Base-by-base conservation (phyloP, 2,329 filamentous ascomycete genomes). In the Penicillium palitans region DNA sequence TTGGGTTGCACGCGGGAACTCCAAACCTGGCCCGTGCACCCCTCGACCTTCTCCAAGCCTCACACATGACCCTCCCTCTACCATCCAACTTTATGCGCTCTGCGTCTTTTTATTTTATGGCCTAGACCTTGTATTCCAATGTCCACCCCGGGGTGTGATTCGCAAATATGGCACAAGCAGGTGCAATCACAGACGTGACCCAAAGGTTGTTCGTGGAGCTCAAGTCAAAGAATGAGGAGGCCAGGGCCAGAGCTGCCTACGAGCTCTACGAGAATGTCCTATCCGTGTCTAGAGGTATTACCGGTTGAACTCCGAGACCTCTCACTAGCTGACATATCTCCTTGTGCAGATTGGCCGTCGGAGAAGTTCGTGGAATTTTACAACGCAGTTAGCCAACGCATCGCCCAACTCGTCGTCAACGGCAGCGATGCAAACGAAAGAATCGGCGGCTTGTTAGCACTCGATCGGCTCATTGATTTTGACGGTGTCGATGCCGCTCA, bases 391-490 rank as follows among this genome's bases (percentile, higher is more conserved):
- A 88, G 85, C 70, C 78, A 81, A 65, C 84, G 84, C 58, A 88
- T 91, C 68, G 85, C 85, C 55, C 80, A 83, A 64, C 83, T 98
- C 64, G 91, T 96, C 61, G 87, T 91, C 48, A 91, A 93, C 74
- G 90, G 92, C 63, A 89, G 85, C 78, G 93, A 96, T 74, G 89
- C 91, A 6, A 87, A 88, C 67, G 95, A 99, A 73, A 89, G 92
- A 58, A 87, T 97, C 57, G 95, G 93, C 61, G 96, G 95, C 52
- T 89, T 99, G 61, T 89, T 95, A 68, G 93, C 93, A 59, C 85
- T 99, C 61, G 93, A 96, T 74, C 89, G 89, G 57, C 86, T 99
- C 55, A 93, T 98, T 75, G 93, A 97, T 74, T 97, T 98, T 73
- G 93, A 97, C 68, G 93, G 93, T 59, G 91, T 97, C 67, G 96